Base-by-base conservation (phyloP, 108 stramenopile genomes). In the Pseudonitzschia pungens region DNA sequence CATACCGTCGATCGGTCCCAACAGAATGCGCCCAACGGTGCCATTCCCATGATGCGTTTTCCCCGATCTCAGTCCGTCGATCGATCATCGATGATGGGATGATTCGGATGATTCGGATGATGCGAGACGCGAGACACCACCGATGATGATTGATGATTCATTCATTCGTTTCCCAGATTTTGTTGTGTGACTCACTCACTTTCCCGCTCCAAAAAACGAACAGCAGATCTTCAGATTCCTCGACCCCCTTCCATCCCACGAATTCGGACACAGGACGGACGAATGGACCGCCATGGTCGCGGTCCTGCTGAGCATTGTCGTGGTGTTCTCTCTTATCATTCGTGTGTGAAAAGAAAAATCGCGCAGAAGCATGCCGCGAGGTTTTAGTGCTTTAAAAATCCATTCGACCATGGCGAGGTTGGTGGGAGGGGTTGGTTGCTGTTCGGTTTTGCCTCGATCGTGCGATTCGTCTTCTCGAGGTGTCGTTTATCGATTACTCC, bases 251-350 rank as follows among this genome's bases (percentile, higher is more conserved):
- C 50, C 6, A n/a, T n/a, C 50, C n/a, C 20, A 3, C 50, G 36
- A 36, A 11, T 20, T 20, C 54, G 22, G 21, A 55, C 54, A 55
- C 54, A 55, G n/a, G 26, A 55, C 54, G 54, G 54, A 55, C 54
- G 24, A 21, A 5, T 55, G 9, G 54, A 55, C 54, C 54, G 54
- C 54, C 54, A 55, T 55, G 54, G 54, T 55, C 54, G 54, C 54
- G 54, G 20, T 55, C 36, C 36, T 36, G 36, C 4, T 36, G 36
- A 36, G 6, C 36, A 2, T 6, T 2, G 36, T 6, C 6, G 4
- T 36, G 2, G 3, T 11, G 45, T 11, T 48, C 14, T 18, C 18
- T 48, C 16, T 2, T 18, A 4, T 48, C 5, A 48, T 48, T 48
- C 45, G 45, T 48, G 45, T 48, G 45, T 4, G 10, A 48, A 36